Percentiles rank a stretch among this genome's conserved stretches.
Conservation (phyloP, 768 basidiomycete species). For the Hygrocybe punicea region DNA sequence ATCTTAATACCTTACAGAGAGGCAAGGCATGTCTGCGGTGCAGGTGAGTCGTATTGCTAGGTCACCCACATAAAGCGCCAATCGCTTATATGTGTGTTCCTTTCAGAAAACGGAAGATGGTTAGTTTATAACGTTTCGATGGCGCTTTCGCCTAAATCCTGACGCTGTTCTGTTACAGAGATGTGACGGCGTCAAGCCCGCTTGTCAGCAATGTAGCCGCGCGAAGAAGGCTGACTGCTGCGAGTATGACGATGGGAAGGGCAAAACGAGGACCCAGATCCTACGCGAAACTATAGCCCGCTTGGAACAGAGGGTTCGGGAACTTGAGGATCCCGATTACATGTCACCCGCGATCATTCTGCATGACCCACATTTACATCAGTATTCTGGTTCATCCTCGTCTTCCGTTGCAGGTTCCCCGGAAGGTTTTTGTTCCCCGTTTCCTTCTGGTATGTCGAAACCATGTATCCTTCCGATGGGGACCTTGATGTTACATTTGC, state of each 20-base stretch:
- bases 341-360: constrained; percentile 63
- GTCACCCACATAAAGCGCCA: constrained; percentile 5
- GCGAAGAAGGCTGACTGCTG: constrained; percentile 74
- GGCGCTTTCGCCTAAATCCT: constrained; percentile 1
- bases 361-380: constrained; percentile 62
- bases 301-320: constrained; percentile 66
- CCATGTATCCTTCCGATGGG: background rate
- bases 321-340: constrained; percentile 74
- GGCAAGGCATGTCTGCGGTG: constrained; percentile 72
- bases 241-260: constrained; percentile 82
- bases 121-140: constrained; percentile 20
- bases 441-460: constrained; percentile 46
- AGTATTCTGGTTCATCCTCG: constrained; percentile 52
- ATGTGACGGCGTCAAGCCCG: constrained; percentile 74
- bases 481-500: background rate
- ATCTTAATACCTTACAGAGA: constrained; percentile 51
- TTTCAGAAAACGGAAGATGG: constrained; percentile 71
- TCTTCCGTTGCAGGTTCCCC: constrained; percentile 53
- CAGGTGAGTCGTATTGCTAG: constrained; percentile 44
- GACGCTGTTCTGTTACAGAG: constrained; percentile 44
- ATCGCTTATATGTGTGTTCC: constrained; percentile 13
- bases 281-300: constrained; percentile 73
- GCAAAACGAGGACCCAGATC: constrained; percentile 76
- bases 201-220: constrained; percentile 73
- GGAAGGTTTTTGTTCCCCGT: constrained; percentile 55